phyloP scores from a whole-genome alignment of 2,329 filamentous ascomycete genomes.

The Colletotrichum musae region DNA sequence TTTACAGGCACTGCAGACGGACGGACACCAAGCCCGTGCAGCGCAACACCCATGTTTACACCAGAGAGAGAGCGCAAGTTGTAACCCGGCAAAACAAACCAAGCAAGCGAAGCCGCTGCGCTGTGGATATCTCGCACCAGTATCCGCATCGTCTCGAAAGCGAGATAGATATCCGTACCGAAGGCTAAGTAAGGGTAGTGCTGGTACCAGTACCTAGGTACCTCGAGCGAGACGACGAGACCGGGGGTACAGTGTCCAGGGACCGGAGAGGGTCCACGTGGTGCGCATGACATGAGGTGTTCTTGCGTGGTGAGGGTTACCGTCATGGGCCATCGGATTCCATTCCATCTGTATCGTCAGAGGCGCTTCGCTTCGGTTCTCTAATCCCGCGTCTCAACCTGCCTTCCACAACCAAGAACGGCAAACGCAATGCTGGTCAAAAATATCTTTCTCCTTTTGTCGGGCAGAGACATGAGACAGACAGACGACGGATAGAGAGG shows the following conservation, averaged over 20 bases:
- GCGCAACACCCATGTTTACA: no score
- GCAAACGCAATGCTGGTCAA: not conserved
- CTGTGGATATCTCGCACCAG: no score
- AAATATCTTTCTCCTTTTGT: not conserved
- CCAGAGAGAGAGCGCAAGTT: no score
- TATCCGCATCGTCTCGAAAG: no score
- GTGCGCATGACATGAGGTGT: slow-evolving; percentile 38
- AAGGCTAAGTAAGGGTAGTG: no score
- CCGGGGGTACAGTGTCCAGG: not conserved
- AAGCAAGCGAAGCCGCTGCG: no score
- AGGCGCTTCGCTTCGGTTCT: not conserved
- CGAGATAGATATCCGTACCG: no score
- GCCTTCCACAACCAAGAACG: not conserved
- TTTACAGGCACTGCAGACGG: no score
- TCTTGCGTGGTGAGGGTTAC: slow-evolving; percentile 7
- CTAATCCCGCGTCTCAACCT: not conserved
- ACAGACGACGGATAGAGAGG: not conserved
- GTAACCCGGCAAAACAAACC: no score
- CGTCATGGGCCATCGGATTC: not conserved
- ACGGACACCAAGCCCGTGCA: no score
- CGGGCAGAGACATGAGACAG: slow-evolving; percentile 11
- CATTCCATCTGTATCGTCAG: not conserved
- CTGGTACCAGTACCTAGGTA: not conserved
- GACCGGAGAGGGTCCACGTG: slow-evolving; percentile 42
- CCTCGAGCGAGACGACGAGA: not conserved